Base-by-base conservation (phyloP, 2,329 filamentous ascomycete genomes). In the Fusarium globosum region DNA sequence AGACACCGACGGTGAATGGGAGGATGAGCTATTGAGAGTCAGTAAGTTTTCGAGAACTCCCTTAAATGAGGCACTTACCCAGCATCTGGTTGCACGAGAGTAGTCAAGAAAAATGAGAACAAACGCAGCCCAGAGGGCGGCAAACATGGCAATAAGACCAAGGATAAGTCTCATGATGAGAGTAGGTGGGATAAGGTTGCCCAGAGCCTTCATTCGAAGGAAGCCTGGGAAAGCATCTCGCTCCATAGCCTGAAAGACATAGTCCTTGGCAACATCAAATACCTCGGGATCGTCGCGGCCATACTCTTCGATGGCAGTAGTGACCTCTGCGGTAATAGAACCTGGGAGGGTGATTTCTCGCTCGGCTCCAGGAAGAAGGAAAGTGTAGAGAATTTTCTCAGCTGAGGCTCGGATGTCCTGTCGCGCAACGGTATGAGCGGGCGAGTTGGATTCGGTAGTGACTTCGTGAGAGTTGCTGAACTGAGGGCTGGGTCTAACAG, bases 201-300 rank as follows among this genome's bases (percentile, higher is more conserved):
- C 97, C 30, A 99, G 87, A 6, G 96, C 96, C 85, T 98, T 98
- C 84, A 94, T 94, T 80, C 96, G 90, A 67, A 99, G 87, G 83
- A 99, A 99, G 2, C 96, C 96, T 2, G 97, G 96, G 81, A 97
- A 99, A n/a, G 97, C 96, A 84, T 99, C 96, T 63, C 97, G 91
- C 84, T 99, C 97, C 96, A 99, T 99, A 39, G 97, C 97, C 84
- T 99, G 97, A 83, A 98, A 99, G 71, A 98, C 96, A 81, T 98
- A 99, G 85, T 99, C 96, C 86, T 99, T 99, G 61, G 96, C 96
- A 26, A 94, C 91, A 81, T 98, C 96, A 78, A 99, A 99, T 18
- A 99, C 93, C 82, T 99, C 96, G 0, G 96, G 96, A 80, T 99
- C 96, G 78, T 98, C 96, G 77, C 96, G 91, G 51, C 94, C 94